Evolutionary conservation across 176 grass and related monocot species (phyloP), one percentile per base, ranked within the genome.

Genomic region (Thalia dealbata): DNA sequence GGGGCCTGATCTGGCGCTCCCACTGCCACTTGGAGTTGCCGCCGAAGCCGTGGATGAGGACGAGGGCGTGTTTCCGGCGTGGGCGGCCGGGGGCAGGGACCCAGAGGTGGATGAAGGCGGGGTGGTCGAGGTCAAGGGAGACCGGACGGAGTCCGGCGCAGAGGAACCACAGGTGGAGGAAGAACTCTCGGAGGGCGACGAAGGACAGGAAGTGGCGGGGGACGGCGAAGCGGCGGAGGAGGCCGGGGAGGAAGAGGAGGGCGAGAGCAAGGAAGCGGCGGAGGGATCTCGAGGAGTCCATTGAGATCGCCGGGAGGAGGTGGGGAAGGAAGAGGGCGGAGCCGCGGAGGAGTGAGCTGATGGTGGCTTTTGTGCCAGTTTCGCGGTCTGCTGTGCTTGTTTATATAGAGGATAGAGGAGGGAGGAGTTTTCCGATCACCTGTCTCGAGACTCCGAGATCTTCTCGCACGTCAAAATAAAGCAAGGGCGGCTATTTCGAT

Each of bases 31-130:
- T 87, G 16, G 80, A 81, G 45, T 87, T 76, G 71, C 84, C 84
- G 13, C 84, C 84, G 58, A 87, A 82, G 65, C 84, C 84, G 24
- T 87, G 84, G 58, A 87, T 63, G 41, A 87, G 66, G 28, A 87
- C 30, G 30, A 87, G 64, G 51, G 75, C 64, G 26, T 83, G 87
- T 73, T 86, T 91, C 26, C 58, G 55, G 38, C 1, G 0, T 61
- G 78, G 78, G 0, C 68, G 67, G 24, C 79, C 52, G 10, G 74
- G 18, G 16, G 72, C 24, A 0, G 93, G 89, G 76, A 76, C 83
- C 93, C 89, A 97, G 48, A 97, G 70, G 83, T 91, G 89, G 46
- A 97, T 13, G 67, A 82, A 83, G 66, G 89, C 83, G n/a, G n/a
- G n/a, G 73, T 27, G 18, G 27, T 18, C 50, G 55, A 64, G 15